A percentile compares a stretch with the other conserved stretches of the same genome.
Evolutionary conservation across 495 filamentous ascomycete species (phyloP).

Genomic region (Penicillium egyptiacum): DNA sequence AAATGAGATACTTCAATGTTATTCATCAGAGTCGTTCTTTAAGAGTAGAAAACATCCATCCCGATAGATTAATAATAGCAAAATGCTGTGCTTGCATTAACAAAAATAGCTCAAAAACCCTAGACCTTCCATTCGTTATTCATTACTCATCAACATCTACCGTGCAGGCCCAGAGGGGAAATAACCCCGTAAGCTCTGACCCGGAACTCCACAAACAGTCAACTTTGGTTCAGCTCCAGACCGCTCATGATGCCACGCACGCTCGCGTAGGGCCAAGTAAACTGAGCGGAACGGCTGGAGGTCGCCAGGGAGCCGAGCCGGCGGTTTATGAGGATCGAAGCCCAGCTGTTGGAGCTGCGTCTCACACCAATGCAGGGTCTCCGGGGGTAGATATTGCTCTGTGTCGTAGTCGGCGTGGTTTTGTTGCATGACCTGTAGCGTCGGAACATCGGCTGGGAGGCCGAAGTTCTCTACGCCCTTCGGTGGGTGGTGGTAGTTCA

Average conservation of each 20-base stretch:
- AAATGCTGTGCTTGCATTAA: background rate
- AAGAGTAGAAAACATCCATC: background rate
- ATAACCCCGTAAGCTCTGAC: constrained; percentile 7
- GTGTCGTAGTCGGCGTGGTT: background rate
- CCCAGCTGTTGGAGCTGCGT: constrained; percentile 5
- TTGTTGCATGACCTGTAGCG: constrained; percentile 11
- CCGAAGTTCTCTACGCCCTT: constrained; percentile 19
- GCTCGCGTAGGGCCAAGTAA: constrained; percentile 8
- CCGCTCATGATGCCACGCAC: constrained; percentile 7
- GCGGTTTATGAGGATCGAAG: constrained; percentile 10
- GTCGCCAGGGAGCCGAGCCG: constrained; percentile 7
- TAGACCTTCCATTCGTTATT: background rate
- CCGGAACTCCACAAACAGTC: background rate
- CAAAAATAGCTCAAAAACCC: background rate
- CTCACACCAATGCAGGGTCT: constrained; percentile 10
- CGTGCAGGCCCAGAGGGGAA: constrained; percentile 2
- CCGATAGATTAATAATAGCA: background rate
- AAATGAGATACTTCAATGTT: background rate
- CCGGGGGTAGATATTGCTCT: constrained; percentile 6
- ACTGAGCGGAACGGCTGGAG: constrained; percentile 12
- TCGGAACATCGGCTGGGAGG: constrained; percentile 3
- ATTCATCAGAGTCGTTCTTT: background rate
- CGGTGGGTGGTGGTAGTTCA: constrained; percentile 19
- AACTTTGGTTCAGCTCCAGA: constrained; percentile 4
- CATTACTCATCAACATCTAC: constrained; percentile 4